Conservation (phyloP, 129 eudicot species). For the Pseudognaphalium luteoalbum region DNA sequence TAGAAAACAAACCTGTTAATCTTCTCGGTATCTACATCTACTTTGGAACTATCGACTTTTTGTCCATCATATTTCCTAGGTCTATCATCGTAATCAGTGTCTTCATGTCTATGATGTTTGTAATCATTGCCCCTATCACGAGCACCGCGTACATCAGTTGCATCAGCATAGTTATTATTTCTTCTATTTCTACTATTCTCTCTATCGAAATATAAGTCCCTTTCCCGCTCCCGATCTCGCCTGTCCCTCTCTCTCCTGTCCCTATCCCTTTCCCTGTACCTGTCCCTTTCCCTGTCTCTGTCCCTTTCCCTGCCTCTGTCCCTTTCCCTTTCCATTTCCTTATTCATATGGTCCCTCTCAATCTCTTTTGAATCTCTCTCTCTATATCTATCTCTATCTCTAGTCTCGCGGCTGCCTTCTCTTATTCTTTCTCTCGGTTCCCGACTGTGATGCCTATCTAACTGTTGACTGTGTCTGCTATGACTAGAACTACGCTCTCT, state of each 20-base stretch:
- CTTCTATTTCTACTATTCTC: constrained; percentile 46
- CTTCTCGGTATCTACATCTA: constrained; percentile 40
- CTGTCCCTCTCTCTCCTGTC: constrained; percentile 32
- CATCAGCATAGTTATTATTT: constrained; percentile 42
- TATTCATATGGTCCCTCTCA: constrained; percentile 41
- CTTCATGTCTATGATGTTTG: constrained; percentile 50
- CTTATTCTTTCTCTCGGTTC: constrained; percentile 47
- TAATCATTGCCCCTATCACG: constrained; percentile 45
- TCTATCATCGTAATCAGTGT: constrained; percentile 45
- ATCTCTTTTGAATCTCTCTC: constrained; percentile 36
- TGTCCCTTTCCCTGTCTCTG: constrained; percentile 33
- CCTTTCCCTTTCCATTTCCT: constrained; percentile 38
- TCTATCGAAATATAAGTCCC: constrained; percentile 37
- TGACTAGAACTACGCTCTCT: constrained; percentile 67
- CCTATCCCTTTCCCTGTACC: constrained; percentile 36
- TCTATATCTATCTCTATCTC: constrained; percentile 40
- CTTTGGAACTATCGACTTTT: constrained; percentile 34
- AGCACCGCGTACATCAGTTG: constrained; percentile 35
- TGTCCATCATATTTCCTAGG: constrained; percentile 41
- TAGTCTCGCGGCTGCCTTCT: constrained; percentile 52
- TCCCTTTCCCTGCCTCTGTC: constrained; percentile 34
- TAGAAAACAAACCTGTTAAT: constrained; percentile 45
- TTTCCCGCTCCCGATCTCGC: constrained; percentile 31
- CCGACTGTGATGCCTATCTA: constrained; percentile 38
- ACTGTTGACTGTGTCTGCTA: constrained; percentile 46